These are phyloP conservation scores for Yarrowia sp. DNA, from an alignment of 805 yeast genomes.

Conservation along the genomic window DNA sequence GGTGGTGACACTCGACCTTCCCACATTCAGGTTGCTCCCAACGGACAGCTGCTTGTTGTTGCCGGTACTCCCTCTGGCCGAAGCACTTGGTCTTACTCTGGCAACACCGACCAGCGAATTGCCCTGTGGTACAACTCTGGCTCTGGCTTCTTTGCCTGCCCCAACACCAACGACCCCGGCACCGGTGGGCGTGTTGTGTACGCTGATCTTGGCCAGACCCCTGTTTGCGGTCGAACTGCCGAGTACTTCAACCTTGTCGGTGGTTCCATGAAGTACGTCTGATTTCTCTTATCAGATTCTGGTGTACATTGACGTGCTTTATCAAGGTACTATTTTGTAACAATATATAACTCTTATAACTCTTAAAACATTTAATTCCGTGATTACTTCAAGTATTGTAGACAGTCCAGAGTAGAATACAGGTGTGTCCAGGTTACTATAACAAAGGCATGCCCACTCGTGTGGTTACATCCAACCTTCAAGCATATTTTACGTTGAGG, in stretches of 20 bases:
- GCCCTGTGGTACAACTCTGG: conserved; percentile 15
- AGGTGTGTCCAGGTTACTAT: too few relatives aligned
- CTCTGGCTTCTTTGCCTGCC: conserved; percentile 16
- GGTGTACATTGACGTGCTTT: not conserved
- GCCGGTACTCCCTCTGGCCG: not conserved
- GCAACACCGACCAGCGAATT: conserved; percentile 8
- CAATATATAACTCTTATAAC: conserved; percentile 2
- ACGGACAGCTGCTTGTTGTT: conserved; percentile 7
- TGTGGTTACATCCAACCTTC: too few relatives aligned
- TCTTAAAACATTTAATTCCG: not conserved
- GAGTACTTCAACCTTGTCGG: conserved; percentile 14
- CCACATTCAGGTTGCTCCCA: conserved; percentile 8
- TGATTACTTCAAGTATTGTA: not conserved
- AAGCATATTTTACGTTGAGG: too few relatives aligned
- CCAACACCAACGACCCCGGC: conserved; percentile 10
- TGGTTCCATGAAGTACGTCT: conserved; percentile 1
- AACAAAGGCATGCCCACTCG: too few relatives aligned
- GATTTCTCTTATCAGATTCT: not conserved
- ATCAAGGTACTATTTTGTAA: not conserved
- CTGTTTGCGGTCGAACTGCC: conserved; percentile 21
- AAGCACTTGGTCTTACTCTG: conserved; percentile 20
- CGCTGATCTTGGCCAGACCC: conserved; percentile 12
- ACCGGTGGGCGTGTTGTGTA: conserved; percentile 5
- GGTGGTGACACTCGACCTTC: conserved; percentile 16
- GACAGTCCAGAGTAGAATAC: too few relatives aligned